Conservation (phyloP, 1,284 basidiomycete species). For the Cronartium quercuum region DNA sequence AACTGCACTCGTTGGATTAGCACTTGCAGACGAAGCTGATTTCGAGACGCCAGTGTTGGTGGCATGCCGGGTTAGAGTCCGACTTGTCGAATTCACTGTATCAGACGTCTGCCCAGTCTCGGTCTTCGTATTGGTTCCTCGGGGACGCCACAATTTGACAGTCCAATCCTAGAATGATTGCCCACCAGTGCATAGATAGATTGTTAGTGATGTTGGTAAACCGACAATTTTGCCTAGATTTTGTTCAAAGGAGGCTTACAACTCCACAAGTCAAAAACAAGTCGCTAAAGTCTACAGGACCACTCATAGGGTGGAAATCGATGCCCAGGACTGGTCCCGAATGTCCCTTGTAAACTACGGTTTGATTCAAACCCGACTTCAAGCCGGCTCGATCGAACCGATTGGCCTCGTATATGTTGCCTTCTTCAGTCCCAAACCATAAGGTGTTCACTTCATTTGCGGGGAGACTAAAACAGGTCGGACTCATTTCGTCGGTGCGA, state of each 20-base stretch:
- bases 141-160: slow-evolving; percentile 83
- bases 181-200: too few relatives aligned
- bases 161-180: slow-evolving; percentile 67
- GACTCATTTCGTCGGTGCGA: slow-evolving; percentile 91
- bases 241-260: not conserved
- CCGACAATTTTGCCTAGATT: too few relatives aligned
- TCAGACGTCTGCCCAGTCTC: slow-evolving; percentile 24
- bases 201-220: too few relatives aligned
- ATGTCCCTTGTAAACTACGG: slow-evolving; percentile 86
- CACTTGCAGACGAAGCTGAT: slow-evolving; percentile 17
- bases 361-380: slow-evolving; percentile 86
- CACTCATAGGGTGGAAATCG: slow-evolving; percentile 80
- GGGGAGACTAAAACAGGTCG: slow-evolving; percentile 85
- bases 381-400: slow-evolving; percentile 91
- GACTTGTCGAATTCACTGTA: not conserved
- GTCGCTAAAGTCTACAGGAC: slow-evolving; percentile 88
- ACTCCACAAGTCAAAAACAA: slow-evolving; percentile 83
- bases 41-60: slow-evolving; percentile 16
- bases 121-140: slow-evolving; percentile 46
- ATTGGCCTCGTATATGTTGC: slow-evolving; percentile 88
- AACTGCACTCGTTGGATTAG: slow-evolving; percentile 53
- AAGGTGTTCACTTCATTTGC: slow-evolving; percentile 92
- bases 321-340: slow-evolving; percentile 86
- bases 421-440: slow-evolving; percentile 96
- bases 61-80: slow-evolving; percentile 3